Percentiles rank a stretch among this genome's conserved stretches.
phyloP scores from a whole-genome alignment of 2,329 filamentous ascomycete genomes.

The Trichoderma gracile region DNA sequence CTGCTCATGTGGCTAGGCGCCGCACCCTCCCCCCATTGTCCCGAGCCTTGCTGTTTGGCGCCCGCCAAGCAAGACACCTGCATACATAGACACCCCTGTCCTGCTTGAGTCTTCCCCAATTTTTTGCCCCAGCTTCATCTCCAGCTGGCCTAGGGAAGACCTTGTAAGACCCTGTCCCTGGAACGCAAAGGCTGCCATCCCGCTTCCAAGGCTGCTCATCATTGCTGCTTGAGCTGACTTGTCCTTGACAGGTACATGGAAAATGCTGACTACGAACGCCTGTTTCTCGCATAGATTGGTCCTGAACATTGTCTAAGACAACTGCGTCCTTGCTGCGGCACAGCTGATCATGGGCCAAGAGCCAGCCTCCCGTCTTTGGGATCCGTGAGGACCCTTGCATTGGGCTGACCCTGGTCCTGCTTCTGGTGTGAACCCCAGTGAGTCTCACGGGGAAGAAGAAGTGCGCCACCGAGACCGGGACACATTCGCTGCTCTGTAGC shows the following conservation, averaged over 20 bases:
- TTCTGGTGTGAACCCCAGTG: neutral
- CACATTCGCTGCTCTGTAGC: neutral
- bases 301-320: slow-evolving; percentile 5
- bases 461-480: no score
- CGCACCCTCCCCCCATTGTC: neutral
- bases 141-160: neutral
- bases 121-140: neutral
- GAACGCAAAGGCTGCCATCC: neutral
- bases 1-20: no score
- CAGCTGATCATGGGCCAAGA: neutral
- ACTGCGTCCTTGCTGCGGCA: neutral
- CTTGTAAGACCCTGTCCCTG: neutral
- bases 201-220: neutral
- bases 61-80: slow-evolving; percentile 4
- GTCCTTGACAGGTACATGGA: neutral
- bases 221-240: neutral
- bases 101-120: neutral
- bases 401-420: neutral
- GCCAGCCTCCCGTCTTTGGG: neutral
- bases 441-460: neutral
- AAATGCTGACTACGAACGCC: slow-evolving; percentile 6
- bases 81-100: neutral
- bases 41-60: neutral
- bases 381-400: neutral
- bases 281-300: neutral